These are phyloP conservation scores for Corylus heterophylla DNA, from an alignment of 306 rosid species.

Conservation along the genomic window DNA sequence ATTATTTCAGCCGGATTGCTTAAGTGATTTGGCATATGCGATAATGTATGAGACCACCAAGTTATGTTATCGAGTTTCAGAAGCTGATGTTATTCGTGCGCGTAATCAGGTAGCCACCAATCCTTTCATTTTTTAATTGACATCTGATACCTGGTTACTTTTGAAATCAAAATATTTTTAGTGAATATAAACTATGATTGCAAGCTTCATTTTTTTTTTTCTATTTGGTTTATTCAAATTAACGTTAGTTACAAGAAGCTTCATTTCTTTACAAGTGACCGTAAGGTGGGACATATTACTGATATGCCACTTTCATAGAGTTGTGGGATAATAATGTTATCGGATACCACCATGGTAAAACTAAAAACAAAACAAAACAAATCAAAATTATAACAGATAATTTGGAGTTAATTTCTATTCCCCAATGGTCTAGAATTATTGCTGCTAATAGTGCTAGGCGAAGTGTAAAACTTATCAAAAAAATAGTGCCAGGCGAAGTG, in stretches of 20 bases:
- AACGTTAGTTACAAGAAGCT: background rate
- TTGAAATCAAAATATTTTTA: background rate
- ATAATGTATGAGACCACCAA: conserved; percentile 85
- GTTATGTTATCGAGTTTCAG: conserved; percentile 75
- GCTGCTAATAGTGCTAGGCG: background rate
- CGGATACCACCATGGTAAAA: background rate
- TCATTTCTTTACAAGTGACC: background rate
- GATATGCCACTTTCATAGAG: background rate
- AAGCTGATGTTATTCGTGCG: conserved; percentile 80
- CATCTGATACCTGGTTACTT: background rate
- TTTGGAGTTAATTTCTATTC: background rate
- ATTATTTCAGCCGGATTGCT: conserved; percentile 60
- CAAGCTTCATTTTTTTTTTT: background rate
- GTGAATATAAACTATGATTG: background rate
- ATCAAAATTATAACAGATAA: background rate
- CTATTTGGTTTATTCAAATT: background rate
- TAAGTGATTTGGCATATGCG: conserved; percentile 83
- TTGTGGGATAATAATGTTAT: background rate
- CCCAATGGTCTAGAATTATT: background rate
- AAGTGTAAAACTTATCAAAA: too few relatives aligned
- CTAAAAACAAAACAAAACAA: too few relatives aligned
- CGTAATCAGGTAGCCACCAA: conserved; percentile 72
- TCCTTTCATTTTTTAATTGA: conserved; percentile 1
- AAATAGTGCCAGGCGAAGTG: too few relatives aligned
- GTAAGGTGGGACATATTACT: background rate